phyloP scores from a whole-genome alignment of 495 filamentous ascomycete genomes.

The Penicillium coprophilum region DNA sequence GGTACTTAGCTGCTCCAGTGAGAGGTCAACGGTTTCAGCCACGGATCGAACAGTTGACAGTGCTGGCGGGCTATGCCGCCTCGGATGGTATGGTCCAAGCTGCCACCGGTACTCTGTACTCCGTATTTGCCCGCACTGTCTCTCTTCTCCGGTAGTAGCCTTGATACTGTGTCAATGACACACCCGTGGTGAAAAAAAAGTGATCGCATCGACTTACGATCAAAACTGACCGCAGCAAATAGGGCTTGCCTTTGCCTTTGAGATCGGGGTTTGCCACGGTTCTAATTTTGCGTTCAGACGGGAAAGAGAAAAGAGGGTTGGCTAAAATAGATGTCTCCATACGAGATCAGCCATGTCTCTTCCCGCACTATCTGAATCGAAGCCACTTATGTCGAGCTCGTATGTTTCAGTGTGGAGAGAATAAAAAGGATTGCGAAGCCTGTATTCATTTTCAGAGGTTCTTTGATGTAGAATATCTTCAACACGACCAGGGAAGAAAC shows the following conservation, averaged over 20 bases:
- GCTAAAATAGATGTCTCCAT: not conserved
- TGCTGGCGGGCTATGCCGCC: not conserved
- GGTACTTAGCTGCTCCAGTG: not conserved
- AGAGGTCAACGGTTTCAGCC: not conserved
- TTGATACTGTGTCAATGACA: not conserved
- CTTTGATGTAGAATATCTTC: not conserved
- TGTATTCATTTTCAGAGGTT: not conserved
- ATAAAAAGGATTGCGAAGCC: not conserved
- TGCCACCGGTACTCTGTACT: too few relatives aligned
- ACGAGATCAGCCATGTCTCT: not conserved
- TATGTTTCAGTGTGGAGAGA: conserved; percentile 5
- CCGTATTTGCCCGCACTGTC: not conserved
- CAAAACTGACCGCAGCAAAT: not conserved
- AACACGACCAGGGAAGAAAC: not conserved
- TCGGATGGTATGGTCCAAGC: not conserved
- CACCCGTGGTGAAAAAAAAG: not conserved
- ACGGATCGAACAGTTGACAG: not conserved
- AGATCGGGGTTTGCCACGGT: too few relatives aligned
- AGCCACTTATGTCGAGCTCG: not conserved
- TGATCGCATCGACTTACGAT: not conserved
- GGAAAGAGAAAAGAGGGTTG: not conserved
- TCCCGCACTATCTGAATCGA: not conserved
- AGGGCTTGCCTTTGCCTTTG: not conserved
- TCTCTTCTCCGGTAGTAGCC: conserved; percentile 2
- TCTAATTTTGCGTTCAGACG: too few relatives aligned